Conservation (phyloP, 441 rosid genomes). For the Populus hybrid region DNA sequence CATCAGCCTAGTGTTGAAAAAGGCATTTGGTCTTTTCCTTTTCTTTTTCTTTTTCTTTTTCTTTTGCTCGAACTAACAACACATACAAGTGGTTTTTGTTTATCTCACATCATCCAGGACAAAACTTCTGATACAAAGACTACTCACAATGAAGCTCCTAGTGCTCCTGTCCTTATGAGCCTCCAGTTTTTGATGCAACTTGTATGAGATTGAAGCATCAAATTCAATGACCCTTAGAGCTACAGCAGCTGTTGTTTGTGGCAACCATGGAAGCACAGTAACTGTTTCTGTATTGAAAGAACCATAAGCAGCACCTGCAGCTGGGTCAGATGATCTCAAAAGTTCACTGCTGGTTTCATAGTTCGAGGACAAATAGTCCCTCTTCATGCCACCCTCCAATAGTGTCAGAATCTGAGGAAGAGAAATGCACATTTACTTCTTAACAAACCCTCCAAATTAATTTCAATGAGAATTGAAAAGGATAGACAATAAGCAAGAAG, state of each 20-base stretch:
- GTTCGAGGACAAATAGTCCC: slow-evolving; percentile 55
- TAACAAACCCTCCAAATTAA: background rate
- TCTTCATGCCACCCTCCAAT: slow-evolving; percentile 57
- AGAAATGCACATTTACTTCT: background rate
- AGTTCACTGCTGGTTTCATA: slow-evolving; percentile 70
- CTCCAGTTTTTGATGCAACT: slow-evolving; percentile 41
- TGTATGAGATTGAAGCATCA: slow-evolving; percentile 58
- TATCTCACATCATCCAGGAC: background rate
- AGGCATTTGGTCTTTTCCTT: background rate
- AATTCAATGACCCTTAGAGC: slow-evolving; percentile 64
- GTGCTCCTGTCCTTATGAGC: slow-evolving; percentile 45
- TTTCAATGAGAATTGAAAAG: background rate
- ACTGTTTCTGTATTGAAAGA: slow-evolving; percentile 24
- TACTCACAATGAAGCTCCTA: slow-evolving; percentile 49
- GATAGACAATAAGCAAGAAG: background rate
- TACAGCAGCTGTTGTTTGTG: slow-evolving; percentile 66
- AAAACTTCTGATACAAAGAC: background rate
- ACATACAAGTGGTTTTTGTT: background rate
- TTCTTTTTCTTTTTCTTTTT: too few relatives aligned
- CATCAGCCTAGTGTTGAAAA: too few relatives aligned
- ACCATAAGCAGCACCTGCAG: slow-evolving; percentile 15
- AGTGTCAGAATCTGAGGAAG: slow-evolving; percentile 48
- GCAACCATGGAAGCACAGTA: slow-evolving; percentile 69
- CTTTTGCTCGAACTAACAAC: background rate
- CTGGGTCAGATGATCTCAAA: slow-evolving; percentile 32